Evolutionary conservation across 2,329 filamentous ascomycete genomes (phyloP).

Genomic region (Elsinoe fawcettii): DNA sequence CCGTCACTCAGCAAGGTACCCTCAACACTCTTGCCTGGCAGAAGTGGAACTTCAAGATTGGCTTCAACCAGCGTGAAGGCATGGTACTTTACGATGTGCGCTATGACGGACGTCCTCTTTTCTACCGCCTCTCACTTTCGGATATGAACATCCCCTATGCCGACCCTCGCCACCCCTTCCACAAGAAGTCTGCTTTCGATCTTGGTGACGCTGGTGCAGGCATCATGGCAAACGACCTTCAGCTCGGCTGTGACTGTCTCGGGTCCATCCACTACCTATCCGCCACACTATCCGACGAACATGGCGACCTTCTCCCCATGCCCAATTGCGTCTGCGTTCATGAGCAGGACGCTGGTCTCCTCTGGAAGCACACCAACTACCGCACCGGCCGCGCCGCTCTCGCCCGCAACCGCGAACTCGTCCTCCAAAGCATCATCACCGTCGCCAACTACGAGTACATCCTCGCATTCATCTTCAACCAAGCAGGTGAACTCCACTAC

Average conservation of each 20-base stretch:
- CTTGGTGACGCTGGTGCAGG: conserved; percentile 60
- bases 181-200: conserved; percentile 64
- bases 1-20: conserved; percentile 43
- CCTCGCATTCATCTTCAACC: conserved; percentile 63
- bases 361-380: conserved; percentile 67
- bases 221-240: conserved; percentile 60
- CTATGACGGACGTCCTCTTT: conserved; percentile 47
- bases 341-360: conserved; percentile 62
- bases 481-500: conserved; percentile 58
- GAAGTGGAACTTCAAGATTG: conserved; percentile 55
- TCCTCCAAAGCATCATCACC: conserved; percentile 63
- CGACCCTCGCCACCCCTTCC: conserved; percentile 59
- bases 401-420: conserved; percentile 56
- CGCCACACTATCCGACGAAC: conserved; percentile 50
- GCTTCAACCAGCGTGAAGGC: conserved; percentile 57
- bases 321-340: conserved; percentile 64
- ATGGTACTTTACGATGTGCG: conserved; percentile 60
- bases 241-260: conserved; percentile 63
- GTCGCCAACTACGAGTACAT: conserved; percentile 69
- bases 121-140: conserved; percentile 58
- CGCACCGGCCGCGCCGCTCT: conserved; percentile 57
- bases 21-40: conserved; percentile 56
- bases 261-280: conserved; percentile 62
- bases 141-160: conserved; percentile 60
- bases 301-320: conserved; percentile 51